Base-by-base conservation (phyloP, 2,329 filamentous ascomycete genomes). In the Emergomyces africanus region DNA sequence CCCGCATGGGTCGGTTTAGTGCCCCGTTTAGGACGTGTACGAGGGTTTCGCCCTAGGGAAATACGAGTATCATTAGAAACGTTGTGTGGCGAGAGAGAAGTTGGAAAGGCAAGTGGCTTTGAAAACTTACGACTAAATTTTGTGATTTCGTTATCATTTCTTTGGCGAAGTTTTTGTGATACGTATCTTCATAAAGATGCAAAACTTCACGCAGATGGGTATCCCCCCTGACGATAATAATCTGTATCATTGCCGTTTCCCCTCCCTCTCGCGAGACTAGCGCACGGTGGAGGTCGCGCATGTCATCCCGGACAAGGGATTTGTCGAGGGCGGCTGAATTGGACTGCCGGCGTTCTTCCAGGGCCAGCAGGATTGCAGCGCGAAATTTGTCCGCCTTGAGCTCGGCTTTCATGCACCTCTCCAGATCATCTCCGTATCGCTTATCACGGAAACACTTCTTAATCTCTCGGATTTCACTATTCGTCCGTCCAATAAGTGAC, bases 361-460 rank as follows among this genome's bases (percentile, higher is more conserved):
- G 79, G 6, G 88, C 90, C 69, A 90, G 79, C 61, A 97, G 70
- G 3, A 99, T 85, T 0, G 91, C 91, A 63, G 85, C 86, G 63
- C 95, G 90, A 77, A 97, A 99, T 74, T 97, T 97, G 74, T 97
- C 91, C 63, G 94, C 90, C 68, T 91, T 92, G 42, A 99, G 79
- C 74, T 99, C 94, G 54, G 86, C 88, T 70, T 88, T 87, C 88
- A 97, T 95, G 74, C 91, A 96, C 67, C 84, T 84, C 58, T 81
- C 81, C 57, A 97, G 76, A 63, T 83, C 87, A 72, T 97, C 88
- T 57, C 81, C 78, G 72, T 97, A 97, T 65, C 95, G 91, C 70
- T 95, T 95, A 71, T 97, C 92, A 56, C 82, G 85, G 77, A 97
- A 99, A 0, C 85, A 82, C 20, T 88, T 84, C 73, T 95, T 96